Evolutionary conservation across 768 basidiomycete species (phyloP).

Genomic region (Holtermannia corniformis): DNA sequence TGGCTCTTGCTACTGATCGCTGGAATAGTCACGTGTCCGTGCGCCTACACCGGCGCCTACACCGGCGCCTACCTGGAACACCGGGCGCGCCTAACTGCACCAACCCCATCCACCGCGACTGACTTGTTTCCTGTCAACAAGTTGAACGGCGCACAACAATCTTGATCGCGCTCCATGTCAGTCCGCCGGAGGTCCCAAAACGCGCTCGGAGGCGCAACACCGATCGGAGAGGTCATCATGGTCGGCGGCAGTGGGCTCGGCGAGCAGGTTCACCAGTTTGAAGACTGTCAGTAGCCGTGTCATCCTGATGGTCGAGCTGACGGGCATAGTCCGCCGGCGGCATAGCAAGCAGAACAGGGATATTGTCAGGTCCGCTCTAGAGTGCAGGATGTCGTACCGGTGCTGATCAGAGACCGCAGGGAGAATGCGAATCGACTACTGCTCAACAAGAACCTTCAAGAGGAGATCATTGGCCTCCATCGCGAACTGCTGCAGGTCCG

Average conservation of each 20-base stretch:
- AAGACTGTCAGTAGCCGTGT: neutral
- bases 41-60: neutral
- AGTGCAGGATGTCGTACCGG: neutral
- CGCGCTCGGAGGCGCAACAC: too few species aligned
- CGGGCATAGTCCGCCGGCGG: conserved; percentile 14
- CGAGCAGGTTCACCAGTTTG: neutral
- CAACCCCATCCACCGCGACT: too few species aligned
- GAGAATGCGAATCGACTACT: conserved; percentile 6
- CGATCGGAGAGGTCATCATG: too few species aligned
- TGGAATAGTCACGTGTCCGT: too few species aligned
- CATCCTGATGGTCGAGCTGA: neutral
- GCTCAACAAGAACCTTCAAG: conserved; percentile 13
- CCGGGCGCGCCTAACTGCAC: too few species aligned
- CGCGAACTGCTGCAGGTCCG: conserved; percentile 15
- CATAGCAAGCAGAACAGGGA: conserved; percentile 31
- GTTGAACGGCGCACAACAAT: too few species aligned
- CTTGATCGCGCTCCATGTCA: too few species aligned
- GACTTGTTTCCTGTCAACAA: neutral
- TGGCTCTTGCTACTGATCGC: too few species aligned
- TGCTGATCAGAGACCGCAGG: neutral
- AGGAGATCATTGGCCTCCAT: conserved; percentile 15
- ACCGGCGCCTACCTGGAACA: neutral
- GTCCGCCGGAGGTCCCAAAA: too few species aligned
- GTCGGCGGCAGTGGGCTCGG: too few species aligned
- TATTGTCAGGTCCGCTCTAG: conserved; percentile 16